phyloP scores from a whole-genome alignment of 805 yeast species.

The Suhomyces emberorum region DNA sequence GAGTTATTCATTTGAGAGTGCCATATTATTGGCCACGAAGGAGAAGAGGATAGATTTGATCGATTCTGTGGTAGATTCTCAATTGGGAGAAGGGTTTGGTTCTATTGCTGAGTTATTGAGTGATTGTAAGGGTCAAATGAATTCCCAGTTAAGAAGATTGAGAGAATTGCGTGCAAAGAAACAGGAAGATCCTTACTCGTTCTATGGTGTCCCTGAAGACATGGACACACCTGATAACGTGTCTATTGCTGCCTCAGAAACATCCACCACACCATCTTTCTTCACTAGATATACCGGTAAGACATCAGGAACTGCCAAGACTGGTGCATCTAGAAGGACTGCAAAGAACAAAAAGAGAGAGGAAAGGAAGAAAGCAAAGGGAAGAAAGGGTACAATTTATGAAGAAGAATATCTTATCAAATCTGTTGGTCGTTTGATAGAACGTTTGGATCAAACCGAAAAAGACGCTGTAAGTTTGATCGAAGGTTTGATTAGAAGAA shows the following conservation, averaged over 20 bases:
- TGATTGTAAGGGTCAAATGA: slow-evolving; percentile 86
- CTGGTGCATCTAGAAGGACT: slow-evolving; percentile 92
- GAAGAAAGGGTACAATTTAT: slow-evolving; percentile 95
- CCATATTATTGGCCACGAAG: slow-evolving; percentile 59
- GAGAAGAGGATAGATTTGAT: slow-evolving; percentile 46
- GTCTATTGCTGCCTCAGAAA: slow-evolving; percentile 90
- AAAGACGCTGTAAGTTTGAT: slow-evolving; percentile 72
- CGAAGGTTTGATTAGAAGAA: slow-evolving; percentile 71
- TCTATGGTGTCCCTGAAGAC: slow-evolving; percentile 63
- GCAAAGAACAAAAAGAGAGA: slow-evolving; percentile 91
- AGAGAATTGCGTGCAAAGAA: slow-evolving; percentile 85
- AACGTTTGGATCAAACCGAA: slow-evolving; percentile 70
- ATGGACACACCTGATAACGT: slow-evolving; percentile 86
- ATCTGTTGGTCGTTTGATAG: slow-evolving; percentile 84
- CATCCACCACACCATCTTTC: slow-evolving; percentile 88
- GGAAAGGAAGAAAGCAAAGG: slow-evolving; percentile 93
- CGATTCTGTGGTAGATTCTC: slow-evolving; percentile 62
- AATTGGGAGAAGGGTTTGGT: slow-evolving; percentile 85
- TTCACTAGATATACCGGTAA: slow-evolving; percentile 96
- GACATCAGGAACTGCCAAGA: slow-evolving; percentile 91
- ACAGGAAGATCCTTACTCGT: slow-evolving; percentile 77
- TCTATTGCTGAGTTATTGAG: slow-evolving; percentile 81
- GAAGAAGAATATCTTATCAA: slow-evolving; percentile 93
- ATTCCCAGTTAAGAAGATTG: slow-evolving; percentile 77
- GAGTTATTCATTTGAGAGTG: slow-evolving; percentile 70